phyloP scores from a whole-genome alignment of 2,329 filamentous ascomycete species.

The Didymella glomerata region DNA sequence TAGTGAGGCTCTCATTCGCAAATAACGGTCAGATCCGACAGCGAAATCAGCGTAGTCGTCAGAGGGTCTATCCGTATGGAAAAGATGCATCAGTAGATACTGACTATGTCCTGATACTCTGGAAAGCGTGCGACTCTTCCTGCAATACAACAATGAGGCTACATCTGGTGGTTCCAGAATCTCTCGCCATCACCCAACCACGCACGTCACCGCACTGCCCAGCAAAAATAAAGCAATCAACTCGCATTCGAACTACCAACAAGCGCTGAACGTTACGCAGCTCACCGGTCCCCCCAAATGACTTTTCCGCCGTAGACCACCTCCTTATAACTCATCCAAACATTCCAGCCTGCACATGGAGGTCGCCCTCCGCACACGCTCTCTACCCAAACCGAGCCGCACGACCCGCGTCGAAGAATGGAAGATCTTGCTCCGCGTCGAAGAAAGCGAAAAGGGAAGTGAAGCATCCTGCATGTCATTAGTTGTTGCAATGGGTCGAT shows the following conservation, averaged over 20 bases:
- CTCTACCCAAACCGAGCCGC: not conserved
- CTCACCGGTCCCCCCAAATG: not conserved
- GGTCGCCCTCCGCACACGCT: not conserved
- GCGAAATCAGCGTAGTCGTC: too few relatives aligned
- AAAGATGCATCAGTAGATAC: too few relatives aligned
- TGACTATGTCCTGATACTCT: too few relatives aligned
- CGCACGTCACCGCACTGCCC: not conserved
- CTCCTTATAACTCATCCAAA: conserved; percentile 15
- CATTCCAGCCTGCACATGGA: conserved; percentile 1
- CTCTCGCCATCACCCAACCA: not conserved
- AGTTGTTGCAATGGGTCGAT: not conserved
- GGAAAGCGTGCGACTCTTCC: too few relatives aligned
- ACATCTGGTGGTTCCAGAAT: too few relatives aligned
- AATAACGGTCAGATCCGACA: too few relatives aligned
- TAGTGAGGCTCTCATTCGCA: too few relatives aligned
- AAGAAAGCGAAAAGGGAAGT: not conserved
- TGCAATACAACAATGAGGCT: too few relatives aligned
- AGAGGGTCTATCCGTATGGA: too few relatives aligned
- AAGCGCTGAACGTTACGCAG: conserved; percentile 4
- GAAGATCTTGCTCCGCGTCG: not conserved
- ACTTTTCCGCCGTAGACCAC: conserved; percentile 9
- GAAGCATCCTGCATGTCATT: not conserved
- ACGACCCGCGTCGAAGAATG: conserved; percentile 4
- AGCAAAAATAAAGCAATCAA: not conserved
- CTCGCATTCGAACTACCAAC: conserved; percentile 12